Evolutionary conservation across 768 basidiomycete species (phyloP).

Genomic region (Boletus bicolor): DNA sequence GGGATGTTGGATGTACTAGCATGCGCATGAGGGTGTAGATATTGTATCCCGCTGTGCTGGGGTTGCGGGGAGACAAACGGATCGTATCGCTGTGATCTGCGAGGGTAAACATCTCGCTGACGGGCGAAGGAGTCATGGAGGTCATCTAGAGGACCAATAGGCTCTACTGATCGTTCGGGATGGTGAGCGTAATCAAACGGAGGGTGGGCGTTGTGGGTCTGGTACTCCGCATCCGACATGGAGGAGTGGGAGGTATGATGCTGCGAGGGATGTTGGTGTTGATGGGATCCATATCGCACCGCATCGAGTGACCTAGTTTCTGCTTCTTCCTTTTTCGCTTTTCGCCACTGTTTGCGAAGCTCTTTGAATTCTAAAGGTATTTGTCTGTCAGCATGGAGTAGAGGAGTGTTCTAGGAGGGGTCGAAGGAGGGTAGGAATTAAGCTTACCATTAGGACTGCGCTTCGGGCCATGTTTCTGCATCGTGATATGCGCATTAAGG

Average conservation of each 20-base stretch:
- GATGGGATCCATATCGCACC: conserved; percentile 18
- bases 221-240: conserved; percentile 24
- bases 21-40: conserved; percentile 28
- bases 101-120: conserved; percentile 19
- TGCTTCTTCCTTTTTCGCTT: conserved; percentile 79
- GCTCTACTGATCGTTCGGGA: conserved; percentile 15
- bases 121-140: conserved; percentile 18
- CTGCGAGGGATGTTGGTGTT: conserved; percentile 14
- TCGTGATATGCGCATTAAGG: conserved; percentile 96
- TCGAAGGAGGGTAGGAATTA: not conserved
- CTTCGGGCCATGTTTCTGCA: conserved; percentile 94
- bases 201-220: conserved; percentile 17
- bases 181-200: conserved; percentile 28
- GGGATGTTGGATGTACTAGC: conserved; percentile 15
- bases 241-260: conserved; percentile 26
- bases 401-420: not conserved
- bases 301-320: conserved; percentile 24
- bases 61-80: conserved; percentile 18
- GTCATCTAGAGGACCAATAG: conserved; percentile 15
- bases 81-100: conserved; percentile 28
- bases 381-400: conserved; percentile 7
- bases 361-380: conserved; percentile 86
- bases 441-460: conserved; percentile 82
- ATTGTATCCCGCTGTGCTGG: conserved; percentile 14
- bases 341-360: conserved; percentile 93